Percentiles rank a stretch among this genome's conserved stretches.
phyloP scores from a whole-genome alignment of 192 early-diverging fungal species.

The Oehlia diaphana region DNA sequence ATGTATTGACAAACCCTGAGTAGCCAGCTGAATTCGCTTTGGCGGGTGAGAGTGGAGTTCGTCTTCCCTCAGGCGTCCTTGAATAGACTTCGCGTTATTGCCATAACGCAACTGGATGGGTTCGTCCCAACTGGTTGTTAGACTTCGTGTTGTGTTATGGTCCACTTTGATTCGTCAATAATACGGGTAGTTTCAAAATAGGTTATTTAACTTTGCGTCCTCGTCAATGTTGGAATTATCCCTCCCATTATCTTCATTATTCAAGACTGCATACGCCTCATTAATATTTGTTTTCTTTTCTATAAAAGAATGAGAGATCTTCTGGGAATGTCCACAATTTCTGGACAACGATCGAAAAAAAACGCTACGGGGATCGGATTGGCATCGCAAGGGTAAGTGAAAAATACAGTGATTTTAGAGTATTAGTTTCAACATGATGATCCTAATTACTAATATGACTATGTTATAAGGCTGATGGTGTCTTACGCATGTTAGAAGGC shows the following conservation, averaged over 20 bases:
- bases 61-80: conserved; percentile 26
- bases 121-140: conserved; percentile 29
- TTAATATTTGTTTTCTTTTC: not conserved
- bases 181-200: conserved; percentile 13
- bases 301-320: conserved; percentile 27
- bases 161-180: conserved; percentile 19
- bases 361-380: not conserved
- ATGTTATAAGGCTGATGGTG: not conserved
- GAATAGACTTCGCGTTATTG: conserved; percentile 31
- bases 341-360: conserved; percentile 27
- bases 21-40: conserved; percentile 25
- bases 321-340: conserved; percentile 1
- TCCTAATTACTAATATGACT: not conserved
- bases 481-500: not conserved
- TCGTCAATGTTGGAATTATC: too few species aligned
- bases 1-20: not conserved
- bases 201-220: not conserved
- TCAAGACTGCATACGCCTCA: not conserved
- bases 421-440: conserved; percentile 6
- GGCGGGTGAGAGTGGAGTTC: conserved; percentile 21
- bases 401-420: not conserved
- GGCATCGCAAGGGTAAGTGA: not conserved
- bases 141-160: conserved; percentile 27
- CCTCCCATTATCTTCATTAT: too few species aligned
- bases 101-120: conserved; percentile 28